Base-by-base conservation (phyloP, 139 green algal species). In the Picochlorum sp. region DNA sequence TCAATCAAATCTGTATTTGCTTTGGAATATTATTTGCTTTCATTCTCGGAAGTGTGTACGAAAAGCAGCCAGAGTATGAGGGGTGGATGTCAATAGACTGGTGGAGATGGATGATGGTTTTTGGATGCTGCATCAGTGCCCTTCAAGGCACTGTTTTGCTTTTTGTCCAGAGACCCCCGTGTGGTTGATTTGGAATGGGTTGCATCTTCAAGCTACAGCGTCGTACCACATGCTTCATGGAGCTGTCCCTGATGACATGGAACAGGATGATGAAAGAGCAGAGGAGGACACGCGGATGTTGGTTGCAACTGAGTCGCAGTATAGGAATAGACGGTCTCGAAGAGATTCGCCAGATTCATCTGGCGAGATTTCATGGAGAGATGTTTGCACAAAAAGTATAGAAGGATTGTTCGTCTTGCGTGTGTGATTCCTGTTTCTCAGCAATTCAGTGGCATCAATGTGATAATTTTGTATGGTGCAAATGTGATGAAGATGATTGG, bases 1-100 rank as follows among this genome's bases (percentile, higher is more conserved):
- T 95, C 14, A 98, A 97, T 75, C 92, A 98, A 83, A 78, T 98
- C 10, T 72, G 83, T 63, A 98, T 98, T 73, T 95, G 86, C 73
- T 50, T 95, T 13, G 92, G 92, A 52, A 98, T 98, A 79, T 77
- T 98, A 54, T 81, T 41, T 1, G 91, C 92, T 9, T 81, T 98
- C 9, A 13, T 75, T 16, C 44, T 69, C 14, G 83, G 83, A 14
- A 49, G 28, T 14, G 18, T 74, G 2, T 54, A 54, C 15, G n/a
- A 54, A 26, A 20, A 21, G 92, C 82, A 83, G 67, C 44, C 92
- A 10, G 80, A 89, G 62, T 94, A 93, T 51, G 80, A 91, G 66
- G 75, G 73, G 21, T 32, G 95, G 45, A 79, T 79, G 0, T 67
- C 77, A 1, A 37, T 69, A 45, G 44, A 45, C 14, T 79, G 94